phyloP scores from a whole-genome alignment of 306 rosid genomes.

The Inga leiocalycina region DNA sequence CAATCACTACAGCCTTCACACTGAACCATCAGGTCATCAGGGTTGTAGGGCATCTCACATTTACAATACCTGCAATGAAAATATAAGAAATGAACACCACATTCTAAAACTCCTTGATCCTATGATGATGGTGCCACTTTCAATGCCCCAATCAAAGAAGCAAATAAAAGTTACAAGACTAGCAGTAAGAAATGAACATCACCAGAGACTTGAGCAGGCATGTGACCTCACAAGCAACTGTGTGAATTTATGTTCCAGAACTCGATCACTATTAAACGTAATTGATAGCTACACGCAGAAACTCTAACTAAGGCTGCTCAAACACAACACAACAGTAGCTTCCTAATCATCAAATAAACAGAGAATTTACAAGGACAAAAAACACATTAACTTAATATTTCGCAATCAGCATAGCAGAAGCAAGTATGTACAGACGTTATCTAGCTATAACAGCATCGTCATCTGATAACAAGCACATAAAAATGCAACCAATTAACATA shows the following conservation, averaged over 20 bases:
- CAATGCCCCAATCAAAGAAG: slow-evolving; percentile 21
- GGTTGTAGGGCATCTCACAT: slow-evolving; percentile 99
- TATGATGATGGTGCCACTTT: slow-evolving; percentile 24
- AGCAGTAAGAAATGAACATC: background rate
- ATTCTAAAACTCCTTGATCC: slow-evolving; percentile 24
- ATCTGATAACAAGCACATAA: background rate
- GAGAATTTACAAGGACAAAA: background rate
- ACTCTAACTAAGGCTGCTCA: background rate
- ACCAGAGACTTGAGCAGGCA: background rate
- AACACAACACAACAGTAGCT: background rate
- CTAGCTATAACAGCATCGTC: background rate
- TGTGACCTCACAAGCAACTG: background rate
- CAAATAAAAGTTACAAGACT: background rate
- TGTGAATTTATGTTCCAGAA: background rate
- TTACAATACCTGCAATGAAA: slow-evolving; percentile 86
- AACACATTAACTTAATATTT: background rate
- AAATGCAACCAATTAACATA: slow-evolving; percentile 40
- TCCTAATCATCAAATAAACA: background rate
- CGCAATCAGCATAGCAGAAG: no score
- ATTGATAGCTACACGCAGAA: slow-evolving; percentile 8
- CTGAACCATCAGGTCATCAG: slow-evolving; percentile 97
- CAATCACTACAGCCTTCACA: slow-evolving; percentile 95
- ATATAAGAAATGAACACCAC: slow-evolving; percentile 32
- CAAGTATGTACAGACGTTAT: background rate
- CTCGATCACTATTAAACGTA: background rate